Conservation (phyloP, 768 basidiomycete species). For the Kwoniella sp. region DNA sequence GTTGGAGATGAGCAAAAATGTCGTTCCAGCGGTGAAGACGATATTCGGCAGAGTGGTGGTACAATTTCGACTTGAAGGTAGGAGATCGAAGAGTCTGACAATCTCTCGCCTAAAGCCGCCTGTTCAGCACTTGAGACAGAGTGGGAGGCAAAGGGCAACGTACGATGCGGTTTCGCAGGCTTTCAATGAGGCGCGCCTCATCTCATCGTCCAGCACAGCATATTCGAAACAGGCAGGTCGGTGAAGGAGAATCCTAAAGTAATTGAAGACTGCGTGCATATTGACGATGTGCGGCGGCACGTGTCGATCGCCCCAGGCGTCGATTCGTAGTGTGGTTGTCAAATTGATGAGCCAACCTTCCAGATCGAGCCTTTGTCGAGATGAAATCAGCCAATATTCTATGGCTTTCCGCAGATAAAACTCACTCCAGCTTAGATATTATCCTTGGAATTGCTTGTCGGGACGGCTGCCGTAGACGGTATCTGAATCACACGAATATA, state of each 20-base stretch:
- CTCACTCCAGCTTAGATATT: not conserved
- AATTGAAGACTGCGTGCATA: slow-evolving; percentile 6
- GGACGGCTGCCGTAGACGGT: not conserved
- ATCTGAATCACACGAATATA: not conserved
- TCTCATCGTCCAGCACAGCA: not conserved
- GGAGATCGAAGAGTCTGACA: not conserved
- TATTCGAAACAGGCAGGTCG: not conserved
- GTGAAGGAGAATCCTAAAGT: slow-evolving; percentile 1
- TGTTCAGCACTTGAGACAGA: not conserved
- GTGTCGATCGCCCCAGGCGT: not conserved
- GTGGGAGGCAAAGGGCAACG: not conserved
- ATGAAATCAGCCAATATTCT: no score
- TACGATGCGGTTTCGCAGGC: slow-evolving; percentile 2
- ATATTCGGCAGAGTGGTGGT: slow-evolving; percentile 6
- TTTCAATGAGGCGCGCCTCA: not conserved
- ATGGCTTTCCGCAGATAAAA: not conserved
- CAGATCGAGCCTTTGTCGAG: slow-evolving; percentile 4
- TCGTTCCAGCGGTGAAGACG: slow-evolving; percentile 1
- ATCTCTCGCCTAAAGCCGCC: not conserved
- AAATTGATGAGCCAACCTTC: slow-evolving; percentile 1
- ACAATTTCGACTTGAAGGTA: not conserved
- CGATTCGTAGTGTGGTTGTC: not conserved
- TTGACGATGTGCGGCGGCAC: slow-evolving; percentile 3
- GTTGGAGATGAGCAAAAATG: slow-evolving; percentile 1
- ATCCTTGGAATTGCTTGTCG: not conserved